These are phyloP conservation scores for Pseudocercospora fijiensis DNA, from an alignment of 2,329 filamentous ascomycete species.

Conservation along the genomic window DNA sequence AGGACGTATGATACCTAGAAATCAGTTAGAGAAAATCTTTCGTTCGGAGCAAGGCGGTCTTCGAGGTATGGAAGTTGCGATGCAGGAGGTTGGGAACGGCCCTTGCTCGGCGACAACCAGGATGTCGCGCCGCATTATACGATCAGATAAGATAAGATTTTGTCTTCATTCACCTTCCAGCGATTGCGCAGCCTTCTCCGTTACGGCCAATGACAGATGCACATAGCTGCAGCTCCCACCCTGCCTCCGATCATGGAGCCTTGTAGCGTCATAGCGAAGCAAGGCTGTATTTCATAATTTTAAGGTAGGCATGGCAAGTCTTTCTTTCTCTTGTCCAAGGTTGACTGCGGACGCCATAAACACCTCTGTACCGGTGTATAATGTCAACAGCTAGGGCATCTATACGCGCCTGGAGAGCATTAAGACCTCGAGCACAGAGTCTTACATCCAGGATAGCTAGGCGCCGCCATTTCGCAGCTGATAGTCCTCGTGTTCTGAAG, in stretches of 20 bases:
- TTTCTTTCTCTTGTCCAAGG: background rate
- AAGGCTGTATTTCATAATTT: background rate
- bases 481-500: background rate
- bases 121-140: background rate
- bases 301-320: background rate
- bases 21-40: too few species aligned
- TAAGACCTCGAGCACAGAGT: background rate
- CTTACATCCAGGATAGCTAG: background rate
- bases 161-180: conserved; percentile 1
- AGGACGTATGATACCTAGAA: too few species aligned
- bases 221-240: background rate
- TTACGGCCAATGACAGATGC: background rate
- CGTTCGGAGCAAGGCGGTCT: too few species aligned
- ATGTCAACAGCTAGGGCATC: background rate
- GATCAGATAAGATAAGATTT: conserved; percentile 2
- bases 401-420: background rate
- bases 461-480: background rate
- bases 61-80: background rate
- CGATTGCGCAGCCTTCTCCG: conserved; percentile 2
- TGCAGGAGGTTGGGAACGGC: background rate
- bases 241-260: background rate
- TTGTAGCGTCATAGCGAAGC: background rate
- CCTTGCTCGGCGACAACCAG: background rate
- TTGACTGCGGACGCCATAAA: background rate
- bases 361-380: background rate